Base-by-base conservation (phyloP, 441 rosid genomes). In the Pelargonium australe region DNA sequence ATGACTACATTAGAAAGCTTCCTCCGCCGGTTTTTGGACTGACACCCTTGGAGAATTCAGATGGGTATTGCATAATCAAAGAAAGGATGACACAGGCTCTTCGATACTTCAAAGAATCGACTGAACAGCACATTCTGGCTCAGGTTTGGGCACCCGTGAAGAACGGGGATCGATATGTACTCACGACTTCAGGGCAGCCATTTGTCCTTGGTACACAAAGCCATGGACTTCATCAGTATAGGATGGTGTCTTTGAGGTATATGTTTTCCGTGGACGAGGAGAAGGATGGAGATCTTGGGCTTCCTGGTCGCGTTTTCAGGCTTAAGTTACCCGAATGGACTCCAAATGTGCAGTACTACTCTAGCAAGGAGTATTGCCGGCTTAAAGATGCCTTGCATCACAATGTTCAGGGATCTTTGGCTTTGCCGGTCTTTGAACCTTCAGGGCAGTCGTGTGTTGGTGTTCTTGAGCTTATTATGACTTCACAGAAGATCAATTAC, bases 141-240 rank as follows among this genome's bases (percentile, higher is more conserved):
- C 96, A 91, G 78, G 88, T 94, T 65, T 94, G 99, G 99, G 96
- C 89, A 6, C 99, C 97, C 17, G 86, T 91, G 1, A 87, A 84
- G 75, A 81, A 73, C 57, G 87, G 84, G 55, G 86, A 83, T 64
- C 81, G 80, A 9, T 84, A 74, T 65, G 87, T 89, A 20, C 84
- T 91, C 41, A 87, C 95, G 61, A 94, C 99, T 81, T 83, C 87
- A 7, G 95, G 89, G 51, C 99, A 94, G 65, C 99, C 99, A 2
- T 94, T 94, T 75, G 84, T 89, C 74, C 89, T 94, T 40, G 92
- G 84, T 75, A 89, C 91, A 31, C 83, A 77, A 69, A 82, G 89
- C 70, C 80, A 74, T 5, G 96, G 96, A 5, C 88, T 94, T 45
- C 76, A 85, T 80, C 91, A 87, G 78, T 91, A 94, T 76, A 82